Percentiles rank a stretch among this genome's conserved stretches.
Evolutionary conservation across 2,329 filamentous ascomycete genomes (phyloP).

Genomic region (Cyphellophora attinorum): DNA sequence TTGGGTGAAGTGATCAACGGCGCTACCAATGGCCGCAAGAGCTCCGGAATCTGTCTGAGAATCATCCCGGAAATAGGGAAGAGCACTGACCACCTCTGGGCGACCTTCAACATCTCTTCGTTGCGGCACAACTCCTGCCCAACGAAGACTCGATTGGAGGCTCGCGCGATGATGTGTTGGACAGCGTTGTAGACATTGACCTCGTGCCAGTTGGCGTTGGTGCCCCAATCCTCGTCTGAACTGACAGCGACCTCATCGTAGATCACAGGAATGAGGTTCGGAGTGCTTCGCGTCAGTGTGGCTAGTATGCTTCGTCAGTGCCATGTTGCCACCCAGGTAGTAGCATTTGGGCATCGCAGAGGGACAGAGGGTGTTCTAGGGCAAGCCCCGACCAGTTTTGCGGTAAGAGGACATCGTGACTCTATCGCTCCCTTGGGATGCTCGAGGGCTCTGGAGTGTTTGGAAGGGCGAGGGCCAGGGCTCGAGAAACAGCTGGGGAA

Average conservation of each 20-base stretch:
- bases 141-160: constrained; percentile 37
- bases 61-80: constrained; percentile 38
- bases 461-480: too few relatives aligned
- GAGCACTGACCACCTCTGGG: constrained; percentile 41
- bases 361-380: too few relatives aligned
- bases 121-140: constrained; percentile 30
- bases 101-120: constrained; percentile 34
- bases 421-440: too few relatives aligned
- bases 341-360: too few relatives aligned
- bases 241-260: constrained; percentile 27
- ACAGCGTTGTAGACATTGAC: constrained; percentile 27
- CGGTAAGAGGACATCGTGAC: too few relatives aligned
- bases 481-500: too few relatives aligned
- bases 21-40: constrained; percentile 43
- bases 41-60: constrained; percentile 37
- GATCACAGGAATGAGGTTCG: constrained; percentile 26
- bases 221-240: constrained; percentile 27
- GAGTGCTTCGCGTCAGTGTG: constrained; percentile 29
- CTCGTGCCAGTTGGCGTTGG: constrained; percentile 27
- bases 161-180: constrained; percentile 27
- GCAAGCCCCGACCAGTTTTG: too few relatives aligned
- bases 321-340: too few relatives aligned
- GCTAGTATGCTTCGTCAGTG: too few relatives aligned
- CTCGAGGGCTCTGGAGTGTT: too few relatives aligned
- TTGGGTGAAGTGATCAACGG: constrained; percentile 35